These are phyloP conservation scores for Bocquillonia castaneifolia DNA, from an alignment of 441 rosid species.

Conservation along the genomic window DNA sequence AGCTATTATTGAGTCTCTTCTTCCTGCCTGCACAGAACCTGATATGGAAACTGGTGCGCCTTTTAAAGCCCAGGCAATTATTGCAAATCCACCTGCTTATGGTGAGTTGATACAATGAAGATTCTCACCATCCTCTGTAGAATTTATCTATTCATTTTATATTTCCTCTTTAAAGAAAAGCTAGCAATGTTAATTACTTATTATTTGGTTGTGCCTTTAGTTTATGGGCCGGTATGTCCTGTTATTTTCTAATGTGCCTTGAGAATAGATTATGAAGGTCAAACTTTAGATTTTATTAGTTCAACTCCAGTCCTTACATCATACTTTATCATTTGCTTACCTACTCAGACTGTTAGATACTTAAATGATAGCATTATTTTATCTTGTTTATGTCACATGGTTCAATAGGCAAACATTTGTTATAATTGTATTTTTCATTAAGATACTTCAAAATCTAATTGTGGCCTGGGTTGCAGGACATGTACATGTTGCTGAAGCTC, in stretches of 20 bases:
- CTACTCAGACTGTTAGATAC: not conserved
- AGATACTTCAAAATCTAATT: conserved; percentile 16
- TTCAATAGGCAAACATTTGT: too few species aligned
- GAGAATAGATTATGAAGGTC: conserved; percentile 8
- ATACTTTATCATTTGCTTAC: conserved; percentile 1
- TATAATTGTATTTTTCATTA: not conserved
- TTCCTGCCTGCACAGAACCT: conserved; percentile 90
- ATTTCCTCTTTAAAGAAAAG: conserved; percentile 1
- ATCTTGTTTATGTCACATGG: too few species aligned
- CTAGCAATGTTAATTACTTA: not conserved
- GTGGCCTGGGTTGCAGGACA: conserved; percentile 57
- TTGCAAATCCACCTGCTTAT: conserved; percentile 97
- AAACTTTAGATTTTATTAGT: not conserved
- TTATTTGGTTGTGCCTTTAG: not conserved
- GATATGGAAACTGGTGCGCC: conserved; percentile 66
- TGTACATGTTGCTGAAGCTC: conserved; percentile 97
- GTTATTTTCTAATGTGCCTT: not conserved
- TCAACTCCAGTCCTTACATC: not conserved
- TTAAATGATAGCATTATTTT: not conserved
- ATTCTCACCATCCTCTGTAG: not conserved
- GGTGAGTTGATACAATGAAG: conserved; percentile 38
- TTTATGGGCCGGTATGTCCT: not conserved
- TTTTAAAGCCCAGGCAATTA: conserved; percentile 93
- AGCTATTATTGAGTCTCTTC: conserved; percentile 93
- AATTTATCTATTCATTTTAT: not conserved